Base-by-base conservation (phyloP, 257 asterid species). In the Solanum clarkiae region DNA sequence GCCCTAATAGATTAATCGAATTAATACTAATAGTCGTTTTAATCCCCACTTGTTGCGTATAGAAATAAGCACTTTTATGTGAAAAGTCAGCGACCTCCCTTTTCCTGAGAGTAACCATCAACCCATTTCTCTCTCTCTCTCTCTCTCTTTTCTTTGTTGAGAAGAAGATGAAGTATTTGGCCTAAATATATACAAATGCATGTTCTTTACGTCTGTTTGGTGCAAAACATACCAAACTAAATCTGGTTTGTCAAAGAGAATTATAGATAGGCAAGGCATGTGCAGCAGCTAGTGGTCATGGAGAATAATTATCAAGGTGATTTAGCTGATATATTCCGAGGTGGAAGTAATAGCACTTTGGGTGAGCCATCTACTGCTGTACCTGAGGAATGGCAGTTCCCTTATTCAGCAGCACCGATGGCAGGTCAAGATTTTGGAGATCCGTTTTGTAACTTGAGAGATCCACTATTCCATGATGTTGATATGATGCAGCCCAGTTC, bases 271-370 rank as follows among this genome's bases (percentile, higher is more conserved):
- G 22, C n/a, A 56, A 66, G 54, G 55, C 74, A 84, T 91, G 94
- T 90, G 96, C 85, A 92, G 92, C 49, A 32, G 36, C 36, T 32
- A 32, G 42, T 36, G 42, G 85, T 57, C 40, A 95, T 93, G 98
- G 96, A 92, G 32, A 88, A 91, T 20, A 90, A 91, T 36, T 91
- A 85, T 66, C 94, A 90, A 68, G 99, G 99, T 18, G 98, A 96
- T 84, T 89, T 96, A 88, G 90, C 94, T 29, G 99, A 96, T 87
- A 92, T 96, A 80, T 17, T 96, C 70, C 87, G 97, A 80, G 92
- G 94, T 80, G 65, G 65, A 79, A 53, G 54, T 79, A 79, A 29
- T 79, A 62, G 57, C 29, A 42, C 40, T 68, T 36, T 51, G 44
- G 60, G 84, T 14, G 86, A 71, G 22, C 51, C 80, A 22, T 44